These are phyloP conservation scores for Periconia sp. DNA, from an alignment of 2,329 filamentous ascomycete genomes.

Conservation along the genomic window DNA sequence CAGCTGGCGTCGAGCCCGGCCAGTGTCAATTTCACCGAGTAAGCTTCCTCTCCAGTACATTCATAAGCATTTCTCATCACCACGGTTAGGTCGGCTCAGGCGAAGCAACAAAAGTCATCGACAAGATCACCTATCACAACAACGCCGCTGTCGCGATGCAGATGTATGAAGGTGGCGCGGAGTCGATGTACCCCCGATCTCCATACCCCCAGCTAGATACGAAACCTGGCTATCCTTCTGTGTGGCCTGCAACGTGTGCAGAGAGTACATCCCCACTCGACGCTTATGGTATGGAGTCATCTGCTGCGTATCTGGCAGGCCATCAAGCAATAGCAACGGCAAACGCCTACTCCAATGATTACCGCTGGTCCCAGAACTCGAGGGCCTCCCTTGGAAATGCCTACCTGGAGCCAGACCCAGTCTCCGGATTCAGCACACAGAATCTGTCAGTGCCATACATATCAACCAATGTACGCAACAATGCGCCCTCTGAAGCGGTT, in stretches of 20 bases:
- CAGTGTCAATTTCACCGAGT: conserved; percentile 82
- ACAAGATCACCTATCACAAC: conserved; percentile 19
- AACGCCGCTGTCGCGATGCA: conserved; percentile 19
- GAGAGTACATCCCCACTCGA: conserved; percentile 35
- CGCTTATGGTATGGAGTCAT: conserved; percentile 25
- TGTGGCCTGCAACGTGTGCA: conserved; percentile 27
- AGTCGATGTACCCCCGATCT: conserved; percentile 16
- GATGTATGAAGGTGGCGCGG: conserved; percentile 15
- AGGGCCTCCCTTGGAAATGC: conserved; percentile 12
- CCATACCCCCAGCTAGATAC: conserved; percentile 23
- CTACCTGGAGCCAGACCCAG: conserved; percentile 25
- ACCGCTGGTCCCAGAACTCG: conserved; percentile 21
- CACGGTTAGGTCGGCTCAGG: conserved; percentile 34
- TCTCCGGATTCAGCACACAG: conserved; percentile 11
- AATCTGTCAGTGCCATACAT: conserved; percentile 17
- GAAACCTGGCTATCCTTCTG: conserved; percentile 19
- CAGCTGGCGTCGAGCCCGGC: conserved; percentile 63
- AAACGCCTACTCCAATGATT: conserved; percentile 15
- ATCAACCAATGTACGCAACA: conserved; percentile 11
- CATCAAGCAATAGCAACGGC: conserved; percentile 13
- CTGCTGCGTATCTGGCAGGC: conserved; percentile 20
- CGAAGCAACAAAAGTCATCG: conserved; percentile 25
- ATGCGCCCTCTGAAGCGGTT: conserved; percentile 15
- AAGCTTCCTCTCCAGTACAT: conserved; percentile 1
- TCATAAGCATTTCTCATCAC: conserved; percentile 7